Conservation (phyloP, 2,329 filamentous ascomycete species). For the Ilyonectria mors-panacis region DNA sequence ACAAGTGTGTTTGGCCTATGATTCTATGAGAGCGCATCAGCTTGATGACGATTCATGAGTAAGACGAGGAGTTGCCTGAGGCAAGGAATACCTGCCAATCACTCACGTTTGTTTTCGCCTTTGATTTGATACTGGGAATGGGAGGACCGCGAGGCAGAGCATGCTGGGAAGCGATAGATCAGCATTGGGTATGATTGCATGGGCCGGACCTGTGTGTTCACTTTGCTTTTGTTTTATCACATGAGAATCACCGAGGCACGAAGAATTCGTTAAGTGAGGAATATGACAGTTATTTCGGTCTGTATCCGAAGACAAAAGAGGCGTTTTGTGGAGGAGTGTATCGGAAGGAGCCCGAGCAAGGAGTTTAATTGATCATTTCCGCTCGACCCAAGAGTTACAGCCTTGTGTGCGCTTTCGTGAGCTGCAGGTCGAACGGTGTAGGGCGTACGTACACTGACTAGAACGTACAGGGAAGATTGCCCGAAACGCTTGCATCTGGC, state of each 20-base stretch:
- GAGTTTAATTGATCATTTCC: constrained; percentile 25
- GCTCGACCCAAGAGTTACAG: neutral
- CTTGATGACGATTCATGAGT: constrained; percentile 9
- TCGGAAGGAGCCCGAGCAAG: constrained; percentile 17
- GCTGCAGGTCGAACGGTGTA: no score
- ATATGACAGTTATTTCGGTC: constrained; percentile 35
- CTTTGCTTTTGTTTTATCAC: constrained; percentile 1
- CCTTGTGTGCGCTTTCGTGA: neutral
- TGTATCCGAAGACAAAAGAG: constrained; percentile 36
- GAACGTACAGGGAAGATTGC: constrained; percentile 20
- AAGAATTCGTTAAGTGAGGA: constrained; percentile 10
- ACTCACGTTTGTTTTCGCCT: constrained; percentile 19
- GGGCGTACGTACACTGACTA: constrained; percentile 14
- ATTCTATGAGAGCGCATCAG: constrained; percentile 16
- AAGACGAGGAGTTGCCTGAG: constrained; percentile 12
- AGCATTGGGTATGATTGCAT: constrained; percentile 6
- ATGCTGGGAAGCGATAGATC: constrained; percentile 14
- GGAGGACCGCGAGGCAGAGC: neutral
- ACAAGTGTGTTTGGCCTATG: constrained; percentile 40
- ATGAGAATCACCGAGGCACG: constrained; percentile 39
- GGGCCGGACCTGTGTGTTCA: neutral
- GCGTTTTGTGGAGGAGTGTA: constrained; percentile 5
- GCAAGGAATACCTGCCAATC: constrained; percentile 10
- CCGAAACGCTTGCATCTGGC: constrained; percentile 17
- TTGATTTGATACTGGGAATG: neutral